A percentile compares a stretch with the other conserved stretches of the same genome.
phyloP scores from a whole-genome alignment of 441 rosid genomes.

The Erodium moschatum region DNA sequence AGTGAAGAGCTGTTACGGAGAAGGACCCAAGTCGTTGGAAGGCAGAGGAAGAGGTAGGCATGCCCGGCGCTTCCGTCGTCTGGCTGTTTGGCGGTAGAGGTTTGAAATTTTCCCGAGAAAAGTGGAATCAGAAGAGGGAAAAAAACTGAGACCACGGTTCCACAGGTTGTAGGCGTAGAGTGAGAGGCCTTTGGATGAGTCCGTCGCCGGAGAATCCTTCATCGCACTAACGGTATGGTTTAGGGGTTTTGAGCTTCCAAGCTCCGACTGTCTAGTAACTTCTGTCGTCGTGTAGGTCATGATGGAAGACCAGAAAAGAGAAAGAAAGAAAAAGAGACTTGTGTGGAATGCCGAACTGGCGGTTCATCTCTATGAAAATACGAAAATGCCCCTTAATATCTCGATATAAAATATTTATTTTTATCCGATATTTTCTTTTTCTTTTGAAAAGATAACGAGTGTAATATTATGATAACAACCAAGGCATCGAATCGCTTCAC shows the following conservation, averaged over 20 bases:
- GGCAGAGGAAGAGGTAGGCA: slow-evolving; percentile 66
- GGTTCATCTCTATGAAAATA: no score
- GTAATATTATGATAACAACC: no score
- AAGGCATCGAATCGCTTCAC: no score
- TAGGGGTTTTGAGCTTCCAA: not conserved
- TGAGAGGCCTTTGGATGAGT: slow-evolving; percentile 27
- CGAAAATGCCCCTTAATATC: no score
- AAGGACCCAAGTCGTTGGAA: slow-evolving; percentile 34
- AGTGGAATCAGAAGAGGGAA: slow-evolving; percentile 30
- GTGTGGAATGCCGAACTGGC: not conserved
- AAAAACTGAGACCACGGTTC: slow-evolving; percentile 42
- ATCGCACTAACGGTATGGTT: not conserved
- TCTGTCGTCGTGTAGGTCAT: not conserved
- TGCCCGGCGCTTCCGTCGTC: slow-evolving; percentile 31
- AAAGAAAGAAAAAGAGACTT: no score
- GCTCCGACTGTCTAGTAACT: not conserved
- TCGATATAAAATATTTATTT: no score
- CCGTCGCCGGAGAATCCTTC: not conserved
- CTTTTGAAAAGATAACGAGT: no score
- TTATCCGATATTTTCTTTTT: no score
- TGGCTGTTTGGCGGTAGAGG: slow-evolving; percentile 37
- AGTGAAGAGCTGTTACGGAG: slow-evolving; percentile 35
- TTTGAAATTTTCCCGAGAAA: slow-evolving; percentile 41
- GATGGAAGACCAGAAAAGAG: not conserved
- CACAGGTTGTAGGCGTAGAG: slow-evolving; percentile 44